phyloP scores from a whole-genome alignment of 73 alveolate genomes.

The Halteria grandinella region DNA sequence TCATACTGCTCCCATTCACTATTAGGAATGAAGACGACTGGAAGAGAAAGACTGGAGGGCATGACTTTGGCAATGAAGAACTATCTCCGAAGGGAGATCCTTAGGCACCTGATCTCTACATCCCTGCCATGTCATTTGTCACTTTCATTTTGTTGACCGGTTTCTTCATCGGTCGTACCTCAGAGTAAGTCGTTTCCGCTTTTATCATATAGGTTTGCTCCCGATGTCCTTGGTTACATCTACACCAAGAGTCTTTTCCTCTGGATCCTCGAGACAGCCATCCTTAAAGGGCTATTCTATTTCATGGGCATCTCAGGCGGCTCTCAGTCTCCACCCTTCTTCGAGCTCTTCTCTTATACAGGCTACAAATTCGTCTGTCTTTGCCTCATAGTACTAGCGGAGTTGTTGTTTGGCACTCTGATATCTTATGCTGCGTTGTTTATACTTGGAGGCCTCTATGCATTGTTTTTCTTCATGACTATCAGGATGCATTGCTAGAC shows the following conservation, averaged over 20 bases:
- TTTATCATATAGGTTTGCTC: slow-evolving; percentile 16
- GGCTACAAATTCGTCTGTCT: slow-evolving; percentile 50
- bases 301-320: slow-evolving; percentile 14
- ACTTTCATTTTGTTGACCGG: slow-evolving; percentile 70
- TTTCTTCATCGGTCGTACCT: slow-evolving; percentile 59
- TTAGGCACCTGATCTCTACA: slow-evolving; percentile 67
- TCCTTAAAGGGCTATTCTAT: slow-evolving; percentile 33
- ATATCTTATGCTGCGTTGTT: slow-evolving; percentile 17
- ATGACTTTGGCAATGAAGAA: slow-evolving; percentile 43
- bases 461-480: slow-evolving; percentile 34
- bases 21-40: slow-evolving; percentile 42
- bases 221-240: slow-evolving; percentile 34
- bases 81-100: slow-evolving; percentile 56
- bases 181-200: background rate
- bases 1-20: slow-evolving; percentile 49
- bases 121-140: slow-evolving; percentile 60
- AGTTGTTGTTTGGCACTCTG: background rate
- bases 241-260: slow-evolving; percentile 32
- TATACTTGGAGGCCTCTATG: background rate
- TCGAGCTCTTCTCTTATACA: slow-evolving; percentile 42
- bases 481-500: slow-evolving; percentile 19
- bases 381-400: background rate
- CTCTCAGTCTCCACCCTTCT: slow-evolving; percentile 39
- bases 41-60: slow-evolving; percentile 51
- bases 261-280: slow-evolving; percentile 43